phyloP scores from a whole-genome alignment of 805 yeast genomes.

The Wickerhamomyces chambardii region DNA sequence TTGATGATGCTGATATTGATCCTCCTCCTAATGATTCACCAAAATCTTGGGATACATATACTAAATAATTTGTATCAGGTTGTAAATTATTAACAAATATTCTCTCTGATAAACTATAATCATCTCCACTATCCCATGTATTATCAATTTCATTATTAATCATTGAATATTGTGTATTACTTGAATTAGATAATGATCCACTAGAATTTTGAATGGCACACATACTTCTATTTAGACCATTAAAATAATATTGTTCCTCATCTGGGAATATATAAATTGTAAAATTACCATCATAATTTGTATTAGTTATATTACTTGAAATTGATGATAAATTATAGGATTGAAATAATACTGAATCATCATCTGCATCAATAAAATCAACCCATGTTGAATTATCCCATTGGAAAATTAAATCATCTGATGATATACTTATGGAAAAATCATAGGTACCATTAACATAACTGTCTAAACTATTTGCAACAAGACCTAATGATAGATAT shows the following conservation, averaged over 20 bases:
- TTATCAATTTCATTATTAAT: conserved; percentile 12
- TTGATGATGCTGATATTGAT: conserved; percentile 43
- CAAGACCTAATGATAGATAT: not conserved
- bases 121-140: conserved; percentile 33
- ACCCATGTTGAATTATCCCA: conserved; percentile 58
- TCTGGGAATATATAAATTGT: conserved; percentile 39
- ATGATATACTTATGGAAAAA: conserved; percentile 53
- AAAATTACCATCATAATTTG: conserved; percentile 13
- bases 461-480: not conserved
- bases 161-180: not conserved
- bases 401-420: conserved; percentile 52
- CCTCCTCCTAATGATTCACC: conserved; percentile 44
- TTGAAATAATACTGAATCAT: conserved; percentile 53
- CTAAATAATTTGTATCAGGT: conserved; percentile 51
- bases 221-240: conserved; percentile 44
- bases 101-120: conserved; percentile 42
- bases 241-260: conserved; percentile 25
- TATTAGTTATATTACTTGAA: conserved; percentile 1
- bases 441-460: conserved; percentile 3
- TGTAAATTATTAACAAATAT: conserved; percentile 56
- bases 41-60: conserved; percentile 48
- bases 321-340: conserved; percentile 41
- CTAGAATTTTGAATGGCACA: conserved; percentile 57
- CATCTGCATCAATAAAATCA: conserved; percentile 60
- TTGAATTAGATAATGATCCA: not conserved